Evolutionary conservation across 1,284 basidiomycete species (phyloP), one percentile per base, ranked within the genome.

Genomic region (Trichosporon sp.): DNA sequence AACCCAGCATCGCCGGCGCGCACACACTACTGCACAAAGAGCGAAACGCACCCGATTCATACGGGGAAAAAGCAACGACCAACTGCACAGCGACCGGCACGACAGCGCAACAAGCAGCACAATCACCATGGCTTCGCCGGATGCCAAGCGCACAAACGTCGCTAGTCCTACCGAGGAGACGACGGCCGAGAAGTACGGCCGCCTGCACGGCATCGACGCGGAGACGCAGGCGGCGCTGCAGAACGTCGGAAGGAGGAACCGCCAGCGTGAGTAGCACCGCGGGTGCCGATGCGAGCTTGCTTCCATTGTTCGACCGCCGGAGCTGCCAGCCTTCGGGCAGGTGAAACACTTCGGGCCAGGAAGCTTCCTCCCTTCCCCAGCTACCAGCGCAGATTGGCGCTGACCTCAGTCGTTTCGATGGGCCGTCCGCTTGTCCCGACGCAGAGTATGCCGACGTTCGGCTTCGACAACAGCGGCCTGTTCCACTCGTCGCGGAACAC

Each of bases 151-250:
- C 73, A 75, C 35, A 71, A 75, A 23, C 32, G 31, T 27, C 62
- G 73, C 76, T 2, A 71, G 76, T 1, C 68, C 72, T 3, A 65
- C 62, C 0, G 12, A 51, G 4, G 65, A 53, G 12, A 76, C 76
- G 6, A 80, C 79, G 0, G 76, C 78, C 1, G 80, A 81, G 67
- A 71, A 71, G n/a, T 79, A 81, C 53, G 76, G 74, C 11, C 51
- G 71, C 15, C 73, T 70, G 42, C 76, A 79, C 72, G 80, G 79
- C 1, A 76, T 81, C 18, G 70, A 76, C 8, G 69, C 72, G 0
- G 75, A 78, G 18, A 58, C 78, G 12, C 74, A 75, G 68, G 66
- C 69, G 15, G 74, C 75, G 31, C 65, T 81, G 51, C 74, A 77
- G 72, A 81, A 76, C 62, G 75, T 79, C 0, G 76, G 75, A 8